Percentiles rank a stretch among this genome's conserved stretches.
Conservation (phyloP, 108 stramenopile genomes). For the Cyclotella kingstonii region DNA sequence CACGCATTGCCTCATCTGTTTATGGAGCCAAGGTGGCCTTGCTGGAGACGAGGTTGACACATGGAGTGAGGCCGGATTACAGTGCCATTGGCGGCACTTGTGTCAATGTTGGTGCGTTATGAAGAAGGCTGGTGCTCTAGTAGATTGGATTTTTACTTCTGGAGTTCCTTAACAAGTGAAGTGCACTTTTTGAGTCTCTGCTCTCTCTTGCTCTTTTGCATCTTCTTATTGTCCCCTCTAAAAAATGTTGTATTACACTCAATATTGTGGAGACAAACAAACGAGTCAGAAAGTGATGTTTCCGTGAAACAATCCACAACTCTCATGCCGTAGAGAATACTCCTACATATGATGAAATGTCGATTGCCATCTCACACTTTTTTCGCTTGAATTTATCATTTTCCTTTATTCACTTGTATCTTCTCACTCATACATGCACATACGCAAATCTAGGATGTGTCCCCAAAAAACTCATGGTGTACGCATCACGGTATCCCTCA, state of each 20-base stretch:
- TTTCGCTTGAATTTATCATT: no score
- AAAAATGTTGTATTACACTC: no score
- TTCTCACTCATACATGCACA: not conserved
- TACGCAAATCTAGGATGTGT: conserved; percentile 38
- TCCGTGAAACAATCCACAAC: no score
- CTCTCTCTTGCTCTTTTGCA: no score
- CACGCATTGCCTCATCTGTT: conserved; percentile 53
- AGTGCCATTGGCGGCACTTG: conserved; percentile 73
- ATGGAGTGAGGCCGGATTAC: conserved; percentile 36
- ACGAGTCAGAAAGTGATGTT: no score
- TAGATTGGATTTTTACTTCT: not conserved
- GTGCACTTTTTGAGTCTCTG: no score
- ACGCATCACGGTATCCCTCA: conserved; percentile 57
- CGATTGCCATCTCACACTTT: no score
- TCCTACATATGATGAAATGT: no score
- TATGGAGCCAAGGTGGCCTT: conserved; percentile 81
- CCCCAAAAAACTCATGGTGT: conserved; percentile 66
- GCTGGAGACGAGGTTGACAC: conserved; percentile 43
- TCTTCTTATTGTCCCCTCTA: no score
- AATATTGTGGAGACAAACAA: no score
- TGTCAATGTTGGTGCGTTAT: conserved; percentile 65
- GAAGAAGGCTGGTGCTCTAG: not conserved
- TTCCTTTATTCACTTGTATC: not conserved
- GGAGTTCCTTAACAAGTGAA: no score
- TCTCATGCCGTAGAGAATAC: no score